Percentiles rank a stretch among this genome's conserved stretches.
phyloP scores from a whole-genome alignment of 1,284 basidiomycete species.

The Malassezia slooffiae region DNA sequence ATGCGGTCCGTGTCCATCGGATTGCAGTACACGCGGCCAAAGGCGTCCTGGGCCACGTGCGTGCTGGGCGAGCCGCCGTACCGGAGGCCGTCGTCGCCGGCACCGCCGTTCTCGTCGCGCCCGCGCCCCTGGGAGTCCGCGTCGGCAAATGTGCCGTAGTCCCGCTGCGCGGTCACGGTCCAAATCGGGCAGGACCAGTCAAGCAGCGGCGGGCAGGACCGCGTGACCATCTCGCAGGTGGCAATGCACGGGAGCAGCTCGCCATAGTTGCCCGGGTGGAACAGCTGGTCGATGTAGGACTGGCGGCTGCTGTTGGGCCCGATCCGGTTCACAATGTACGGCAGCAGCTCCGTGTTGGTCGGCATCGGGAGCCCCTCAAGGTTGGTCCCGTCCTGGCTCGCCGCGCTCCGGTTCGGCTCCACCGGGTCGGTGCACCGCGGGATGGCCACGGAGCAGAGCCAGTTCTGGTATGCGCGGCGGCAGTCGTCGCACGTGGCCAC shows the following conservation, averaged over 20 bases:
- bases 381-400: constrained; percentile 24
- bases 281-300: constrained; percentile 29
- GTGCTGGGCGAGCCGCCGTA: constrained; percentile 32
- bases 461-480: constrained; percentile 45
- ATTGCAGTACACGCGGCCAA: constrained; percentile 43
- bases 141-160: constrained; percentile 45
- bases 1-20: constrained; percentile 36
- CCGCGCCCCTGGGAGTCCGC: constrained; percentile 30
- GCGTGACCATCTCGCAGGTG: constrained; percentile 38
- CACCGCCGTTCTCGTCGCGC: constrained; percentile 33
- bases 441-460: constrained; percentile 48
- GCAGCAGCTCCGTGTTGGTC: constrained; percentile 27
- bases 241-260: constrained; percentile 43
- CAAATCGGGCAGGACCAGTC: constrained; percentile 39
- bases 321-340: constrained; percentile 39
- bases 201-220: constrained; percentile 37
- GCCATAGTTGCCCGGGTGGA: constrained; percentile 32
- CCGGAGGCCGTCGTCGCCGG: constrained; percentile 27
- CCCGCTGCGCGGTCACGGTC: constrained; percentile 39
- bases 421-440: constrained; percentile 47
- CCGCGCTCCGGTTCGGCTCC: constrained; percentile 26
- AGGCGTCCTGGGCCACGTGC: constrained; percentile 41
- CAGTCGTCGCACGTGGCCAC: constrained; percentile 47
- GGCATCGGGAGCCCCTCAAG: constrained; percentile 30
- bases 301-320: constrained; percentile 24